Evolutionary conservation across 371 early-diverging fungal genomes (phyloP).

Genomic region (Syncephalastrum sp.): DNA sequence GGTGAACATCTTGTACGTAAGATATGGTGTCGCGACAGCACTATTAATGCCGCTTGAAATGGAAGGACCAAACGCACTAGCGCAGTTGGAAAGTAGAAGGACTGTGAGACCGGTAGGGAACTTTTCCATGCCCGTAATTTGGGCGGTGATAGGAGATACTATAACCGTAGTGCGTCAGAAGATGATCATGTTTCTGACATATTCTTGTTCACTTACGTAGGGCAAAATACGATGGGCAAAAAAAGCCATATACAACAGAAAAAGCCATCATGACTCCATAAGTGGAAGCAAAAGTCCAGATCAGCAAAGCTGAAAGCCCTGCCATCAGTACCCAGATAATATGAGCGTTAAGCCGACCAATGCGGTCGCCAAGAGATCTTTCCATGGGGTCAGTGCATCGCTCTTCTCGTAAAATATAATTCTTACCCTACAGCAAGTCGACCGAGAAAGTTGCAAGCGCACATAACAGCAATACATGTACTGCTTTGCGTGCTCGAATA

Average conservation of each 20-base stretch:
- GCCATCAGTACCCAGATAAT: conserved; percentile 29
- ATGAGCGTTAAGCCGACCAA: conserved; percentile 47
- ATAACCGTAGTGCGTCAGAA: background rate
- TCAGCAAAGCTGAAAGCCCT: conserved; percentile 36
- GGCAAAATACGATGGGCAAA: conserved; percentile 41
- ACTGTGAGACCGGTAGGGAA: conserved; percentile 42
- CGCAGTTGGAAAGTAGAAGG: conserved; percentile 28
- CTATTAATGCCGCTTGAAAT: conserved; percentile 37
- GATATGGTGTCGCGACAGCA: conserved; percentile 21
- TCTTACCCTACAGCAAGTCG: conserved; percentile 47
- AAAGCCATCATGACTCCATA: conserved; percentile 45
- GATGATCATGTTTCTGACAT: background rate
- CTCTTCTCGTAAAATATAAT: background rate
- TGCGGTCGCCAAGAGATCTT: conserved; percentile 31
- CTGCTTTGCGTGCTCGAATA: conserved; percentile 28
- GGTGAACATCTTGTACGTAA: conserved; percentile 36
- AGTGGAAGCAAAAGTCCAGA: conserved; percentile 51
- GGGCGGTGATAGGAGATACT: conserved; percentile 39
- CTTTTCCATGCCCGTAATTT: conserved; percentile 32
- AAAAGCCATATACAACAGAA: conserved; percentile 38
- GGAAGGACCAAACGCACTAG: conserved; percentile 32
- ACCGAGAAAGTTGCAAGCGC: conserved; percentile 59
- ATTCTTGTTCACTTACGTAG: conserved; percentile 15
- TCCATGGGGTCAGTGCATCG: background rate
- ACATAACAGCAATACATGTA: conserved; percentile 31